A percentile compares a stretch with the other conserved stretches of the same genome.
phyloP scores from a whole-genome alignment of 2,329 filamentous ascomycete genomes.

The Monilinia laxa region DNA sequence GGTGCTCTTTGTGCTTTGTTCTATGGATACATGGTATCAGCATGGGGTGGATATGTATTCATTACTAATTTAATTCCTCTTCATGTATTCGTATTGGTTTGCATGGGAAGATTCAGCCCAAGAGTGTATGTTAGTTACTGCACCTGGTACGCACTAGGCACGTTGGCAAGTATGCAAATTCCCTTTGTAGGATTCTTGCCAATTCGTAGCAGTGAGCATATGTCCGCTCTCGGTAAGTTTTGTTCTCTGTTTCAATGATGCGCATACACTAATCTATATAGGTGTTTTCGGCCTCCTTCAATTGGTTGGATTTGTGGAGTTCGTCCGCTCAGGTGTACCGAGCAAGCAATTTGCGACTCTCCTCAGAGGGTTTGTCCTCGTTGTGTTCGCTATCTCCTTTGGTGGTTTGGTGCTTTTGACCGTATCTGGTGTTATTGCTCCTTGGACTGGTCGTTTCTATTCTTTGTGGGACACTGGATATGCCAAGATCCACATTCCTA shows the following conservation, averaged over 20 bases:
- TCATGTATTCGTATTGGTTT: slow-evolving; percentile 89
- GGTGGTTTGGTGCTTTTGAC: slow-evolving; percentile 82
- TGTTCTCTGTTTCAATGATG: slow-evolving; percentile 19
- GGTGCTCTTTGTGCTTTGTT: slow-evolving; percentile 90
- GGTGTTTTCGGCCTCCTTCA: slow-evolving; percentile 95
- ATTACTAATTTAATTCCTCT: slow-evolving; percentile 96
- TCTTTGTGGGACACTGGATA: slow-evolving; percentile 99
- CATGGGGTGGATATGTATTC: slow-evolving; percentile 99
- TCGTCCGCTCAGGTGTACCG: slow-evolving; percentile 81
- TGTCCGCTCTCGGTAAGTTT: slow-evolving; percentile 82
- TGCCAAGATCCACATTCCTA: slow-evolving; percentile 98
- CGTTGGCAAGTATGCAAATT: slow-evolving; percentile 97
- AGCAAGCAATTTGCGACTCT: slow-evolving; percentile 94
- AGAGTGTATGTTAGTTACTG: slow-evolving; percentile 95
- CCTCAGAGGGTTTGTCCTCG: slow-evolving; percentile 71
- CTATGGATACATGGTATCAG: slow-evolving; percentile 99
- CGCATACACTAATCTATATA: slow-evolving; percentile 41
- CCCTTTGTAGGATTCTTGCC: slow-evolving; percentile 97
- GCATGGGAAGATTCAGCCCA: slow-evolving; percentile 95
- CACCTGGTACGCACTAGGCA: slow-evolving; percentile 96
- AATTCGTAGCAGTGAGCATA: slow-evolving; percentile 96
- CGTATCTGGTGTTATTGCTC: slow-evolving; percentile 86
- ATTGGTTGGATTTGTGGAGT: slow-evolving; percentile 88
- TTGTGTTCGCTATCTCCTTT: slow-evolving; percentile 71
- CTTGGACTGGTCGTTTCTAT: slow-evolving; percentile 98